Evolutionary conservation across 176 grass and related monocot genomes (phyloP), one percentile per base, ranked within the genome.

Genomic region (Themeda triandra): DNA sequence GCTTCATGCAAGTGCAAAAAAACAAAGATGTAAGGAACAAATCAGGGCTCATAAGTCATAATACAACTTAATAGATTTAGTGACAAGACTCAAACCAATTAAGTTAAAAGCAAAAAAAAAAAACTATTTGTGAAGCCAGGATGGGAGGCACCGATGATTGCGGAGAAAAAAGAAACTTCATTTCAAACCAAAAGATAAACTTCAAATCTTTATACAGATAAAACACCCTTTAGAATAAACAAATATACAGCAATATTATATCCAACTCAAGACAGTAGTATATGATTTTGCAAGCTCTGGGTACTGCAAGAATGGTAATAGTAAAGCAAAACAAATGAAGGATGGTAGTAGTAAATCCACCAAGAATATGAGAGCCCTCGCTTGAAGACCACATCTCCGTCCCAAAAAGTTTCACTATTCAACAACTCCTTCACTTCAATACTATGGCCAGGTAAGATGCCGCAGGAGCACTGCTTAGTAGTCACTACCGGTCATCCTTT

Each of bases 341-440:
- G 32, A 32, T 54, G 17, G 13, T 31, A 73, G n/a, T 74, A 42
- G 23, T 46, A 28, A 63, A 87, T 13, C n/a, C 59, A 78, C 40
- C 32, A 25, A 11, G 31, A 71, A 51, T 70, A 83, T 32, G 31
- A 80, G n/a, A 74, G 13, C 53, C 40, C 30, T 40, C 53, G 65
- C 15, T 70, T 78, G 54, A 78, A 88, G 40, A 33, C 77, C n/a
- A 62, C 80, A 70, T 59, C 42, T 27, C 72, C 35, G 37, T 70
- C 65, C 63, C 23, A 48, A 82, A 82, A 82, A 82, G 7, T 63
- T 77, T 42, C 39, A 71, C 41, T 31, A 45, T 40, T 62, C 51
- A 30, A 24, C 18, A 14, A 63, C 23, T 75, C 28, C 48, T 29
- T 39, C 21, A n/a, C 6, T 77, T 69, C 63, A 63, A 42, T 23